Conservation (phyloP, 768 basidiomycete species). For the Kwoniella dejecticola region DNA sequence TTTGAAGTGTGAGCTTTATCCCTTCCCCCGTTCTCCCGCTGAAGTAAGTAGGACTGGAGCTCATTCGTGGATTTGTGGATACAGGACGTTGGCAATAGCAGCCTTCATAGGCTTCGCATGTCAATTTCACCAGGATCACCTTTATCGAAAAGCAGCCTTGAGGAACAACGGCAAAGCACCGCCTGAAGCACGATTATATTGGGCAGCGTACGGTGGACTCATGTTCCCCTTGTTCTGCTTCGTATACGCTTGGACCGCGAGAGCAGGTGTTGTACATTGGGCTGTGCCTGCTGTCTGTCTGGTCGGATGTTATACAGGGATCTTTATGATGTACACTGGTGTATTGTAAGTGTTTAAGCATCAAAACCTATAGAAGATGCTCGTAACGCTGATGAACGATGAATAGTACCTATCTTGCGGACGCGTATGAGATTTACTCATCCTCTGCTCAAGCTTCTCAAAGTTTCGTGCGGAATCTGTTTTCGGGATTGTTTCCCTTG, state of each 20-base stretch:
- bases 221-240: slow-evolving; percentile 45
- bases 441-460: slow-evolving; percentile 53
- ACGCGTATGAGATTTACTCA: slow-evolving; percentile 52
- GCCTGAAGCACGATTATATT: slow-evolving; percentile 51
- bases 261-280: slow-evolving; percentile 31
- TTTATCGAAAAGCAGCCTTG: slow-evolving; percentile 35
- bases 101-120: slow-evolving; percentile 43
- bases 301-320: slow-evolving; percentile 37
- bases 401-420: slow-evolving; percentile 44
- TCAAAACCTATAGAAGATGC: not conserved
- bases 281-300: slow-evolving; percentile 41
- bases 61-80: not conserved
- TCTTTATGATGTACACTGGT: slow-evolving; percentile 50
- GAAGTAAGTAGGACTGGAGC: too few species aligned
- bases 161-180: slow-evolving; percentile 39
- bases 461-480: slow-evolving; percentile 38
- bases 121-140: slow-evolving; percentile 44
- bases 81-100: slow-evolving; percentile 39
- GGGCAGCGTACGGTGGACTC: slow-evolving; percentile 48
- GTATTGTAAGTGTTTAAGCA: slow-evolving; percentile 36
- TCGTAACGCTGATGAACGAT: not conserved
- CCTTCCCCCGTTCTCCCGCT: too few species aligned
- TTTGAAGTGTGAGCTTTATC: slow-evolving; percentile 46
- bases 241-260: slow-evolving; percentile 48
- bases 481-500: slow-evolving; percentile 41